These are phyloP conservation scores for Cavenderia fasciculata DNA, from an alignment of 78 protist species.

Conservation along the genomic window DNA sequence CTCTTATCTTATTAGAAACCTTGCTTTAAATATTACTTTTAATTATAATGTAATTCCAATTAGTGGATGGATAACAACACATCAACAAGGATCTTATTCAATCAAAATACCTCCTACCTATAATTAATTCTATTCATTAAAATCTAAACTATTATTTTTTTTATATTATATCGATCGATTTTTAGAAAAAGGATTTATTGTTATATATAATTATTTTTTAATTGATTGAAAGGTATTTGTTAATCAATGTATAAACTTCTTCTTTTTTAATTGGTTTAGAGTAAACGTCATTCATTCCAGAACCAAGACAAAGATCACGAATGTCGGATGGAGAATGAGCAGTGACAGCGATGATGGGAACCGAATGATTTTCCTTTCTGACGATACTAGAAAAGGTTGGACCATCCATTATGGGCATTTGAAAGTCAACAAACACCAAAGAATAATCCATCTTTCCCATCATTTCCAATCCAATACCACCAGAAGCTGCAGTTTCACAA, in stretches of 20 bases:
- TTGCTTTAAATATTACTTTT: conserved; percentile 37
- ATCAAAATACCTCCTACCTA: conserved; percentile 15
- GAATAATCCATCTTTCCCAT: neutral
- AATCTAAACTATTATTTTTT: neutral
- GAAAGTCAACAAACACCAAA: conserved; percentile 39
- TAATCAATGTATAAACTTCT: too few relatives aligned
- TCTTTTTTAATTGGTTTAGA: too few relatives aligned
- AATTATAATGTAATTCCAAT: conserved; percentile 69
- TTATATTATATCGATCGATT: neutral
- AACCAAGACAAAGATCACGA: neutral
- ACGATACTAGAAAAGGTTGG: too few relatives aligned
- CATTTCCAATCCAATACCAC: neutral
- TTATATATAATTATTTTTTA: neutral
- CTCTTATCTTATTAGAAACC: conserved; percentile 4
- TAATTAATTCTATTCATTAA: neutral
- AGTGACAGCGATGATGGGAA: conserved; percentile 39
- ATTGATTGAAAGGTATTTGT: conserved; percentile 1
- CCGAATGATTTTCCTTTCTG: conserved; percentile 11
- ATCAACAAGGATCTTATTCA: conserved; percentile 25
- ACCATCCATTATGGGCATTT: conserved; percentile 50
- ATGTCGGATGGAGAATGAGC: neutral
- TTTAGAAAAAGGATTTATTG: neutral
- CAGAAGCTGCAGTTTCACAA: neutral
- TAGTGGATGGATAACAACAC: conserved; percentile 47
- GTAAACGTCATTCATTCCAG: conserved; percentile 45